These are phyloP conservation scores for Crithidia sp. DNA, from an alignment of 208 protist genomes.

Conservation along the genomic window DNA sequence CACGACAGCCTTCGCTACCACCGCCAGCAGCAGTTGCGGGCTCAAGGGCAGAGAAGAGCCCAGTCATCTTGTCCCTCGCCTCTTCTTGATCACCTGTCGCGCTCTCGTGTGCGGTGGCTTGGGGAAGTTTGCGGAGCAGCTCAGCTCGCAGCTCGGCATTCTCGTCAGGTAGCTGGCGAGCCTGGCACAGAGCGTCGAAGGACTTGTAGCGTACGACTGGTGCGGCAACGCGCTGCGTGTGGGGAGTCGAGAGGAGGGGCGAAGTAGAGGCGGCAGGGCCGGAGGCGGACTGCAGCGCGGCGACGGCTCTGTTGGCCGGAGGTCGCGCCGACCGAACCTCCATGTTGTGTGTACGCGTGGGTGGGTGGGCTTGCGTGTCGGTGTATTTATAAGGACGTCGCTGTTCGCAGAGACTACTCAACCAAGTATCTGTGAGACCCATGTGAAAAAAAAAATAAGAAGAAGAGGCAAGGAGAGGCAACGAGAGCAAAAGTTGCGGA, in stretches of 20 bases:
- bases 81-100: too few species aligned
- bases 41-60: conserved; percentile 31
- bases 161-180: conserved; percentile 37
- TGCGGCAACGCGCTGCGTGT: not conserved
- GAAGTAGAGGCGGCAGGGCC: conserved; percentile 24
- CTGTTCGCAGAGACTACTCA: not conserved
- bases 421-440: not conserved
- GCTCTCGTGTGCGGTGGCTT: conserved; percentile 25
- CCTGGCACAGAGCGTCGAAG: conserved; percentile 39
- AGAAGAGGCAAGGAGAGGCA: not conserved
- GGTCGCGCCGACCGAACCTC: conserved; percentile 15
- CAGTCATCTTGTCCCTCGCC: too few species aligned
- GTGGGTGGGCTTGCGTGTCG: not conserved
- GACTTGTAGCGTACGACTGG: conserved; percentile 45
- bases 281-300: conserved; percentile 53
- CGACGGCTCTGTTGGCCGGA: conserved; percentile 66
- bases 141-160: conserved; percentile 38
- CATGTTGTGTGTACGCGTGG: not conserved
- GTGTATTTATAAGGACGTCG: not conserved
- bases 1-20: conserved; percentile 56
- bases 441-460: not conserved
- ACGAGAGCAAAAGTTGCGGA: too few species aligned
- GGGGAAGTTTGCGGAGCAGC: conserved; percentile 41
- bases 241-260: conserved; percentile 27
- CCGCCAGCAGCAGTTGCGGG: conserved; percentile 24